Conservation (phyloP, 257 asterid genomes). For the Primulina eburnea region DNA sequence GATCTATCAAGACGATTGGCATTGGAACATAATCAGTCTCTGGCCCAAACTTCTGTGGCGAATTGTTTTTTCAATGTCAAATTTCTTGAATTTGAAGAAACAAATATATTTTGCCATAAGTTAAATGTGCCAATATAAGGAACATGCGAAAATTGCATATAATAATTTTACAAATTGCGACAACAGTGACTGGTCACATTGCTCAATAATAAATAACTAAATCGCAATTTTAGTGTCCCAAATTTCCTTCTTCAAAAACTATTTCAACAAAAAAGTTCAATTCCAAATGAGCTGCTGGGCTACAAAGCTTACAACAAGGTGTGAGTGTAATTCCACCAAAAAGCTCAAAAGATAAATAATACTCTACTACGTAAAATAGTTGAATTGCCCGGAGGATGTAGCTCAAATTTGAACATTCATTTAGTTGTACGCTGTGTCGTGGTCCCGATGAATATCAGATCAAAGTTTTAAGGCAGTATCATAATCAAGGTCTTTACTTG, state of each 20-base stretch:
- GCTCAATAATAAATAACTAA: neutral
- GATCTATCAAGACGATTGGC: slow-evolving; percentile 90
- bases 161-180: no score
- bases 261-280: neutral
- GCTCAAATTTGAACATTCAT: neutral
- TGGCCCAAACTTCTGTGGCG: slow-evolving; percentile 43
- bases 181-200: no score
- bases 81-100: no score
- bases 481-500: neutral
- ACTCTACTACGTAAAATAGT: no score
- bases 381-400: no score
- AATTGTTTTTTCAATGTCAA: slow-evolving; percentile 13
- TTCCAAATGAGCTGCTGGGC: neutral
- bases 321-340: no score
- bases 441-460: neutral
- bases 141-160: neutral
- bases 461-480: neutral
- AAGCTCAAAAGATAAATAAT: no score
- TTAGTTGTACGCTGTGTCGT: neutral
- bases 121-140: no score
- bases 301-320: no score
- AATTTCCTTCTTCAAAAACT: neutral
- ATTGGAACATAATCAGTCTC: slow-evolving; percentile 61
- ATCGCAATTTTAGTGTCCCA: neutral
- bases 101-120: neutral